Evolutionary conservation across 129 eudicot genomes (phyloP).

Genomic region (Artemisia annua): DNA sequence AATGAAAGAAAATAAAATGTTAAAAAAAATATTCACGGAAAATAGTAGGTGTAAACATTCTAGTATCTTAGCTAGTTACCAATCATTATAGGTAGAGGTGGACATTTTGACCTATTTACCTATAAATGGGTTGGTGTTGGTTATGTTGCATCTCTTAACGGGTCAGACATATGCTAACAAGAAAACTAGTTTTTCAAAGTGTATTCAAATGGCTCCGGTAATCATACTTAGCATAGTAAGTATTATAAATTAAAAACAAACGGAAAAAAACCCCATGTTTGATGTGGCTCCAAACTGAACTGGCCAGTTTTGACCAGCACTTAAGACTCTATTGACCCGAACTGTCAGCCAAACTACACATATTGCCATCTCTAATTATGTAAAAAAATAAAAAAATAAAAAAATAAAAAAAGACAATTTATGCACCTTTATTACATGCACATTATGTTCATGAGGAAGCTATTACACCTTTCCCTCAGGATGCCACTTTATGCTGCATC

Average conservation of each 20-base stretch:
- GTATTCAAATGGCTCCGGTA: not conserved
- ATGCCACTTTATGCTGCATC: conserved; percentile 98
- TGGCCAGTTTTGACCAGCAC: not conserved
- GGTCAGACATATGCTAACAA: not conserved
- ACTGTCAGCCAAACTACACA: not conserved
- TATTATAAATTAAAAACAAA: not conserved
- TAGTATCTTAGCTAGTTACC: too few species aligned
- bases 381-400: not conserved
- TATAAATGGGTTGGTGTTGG: not conserved
- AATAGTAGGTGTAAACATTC: not conserved
- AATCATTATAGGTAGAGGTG: not conserved
- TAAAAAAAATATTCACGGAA: not conserved
- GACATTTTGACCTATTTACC: not conserved
- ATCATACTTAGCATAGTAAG: not conserved
- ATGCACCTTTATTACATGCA: conserved; percentile 29
- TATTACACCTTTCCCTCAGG: conserved; percentile 43
- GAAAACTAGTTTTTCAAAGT: not conserved
- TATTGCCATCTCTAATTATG: not conserved
- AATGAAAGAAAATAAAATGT: not conserved
- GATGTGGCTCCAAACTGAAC: not conserved
- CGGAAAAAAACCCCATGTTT: not conserved
- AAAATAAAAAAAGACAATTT: not conserved
- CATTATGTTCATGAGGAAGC: conserved; percentile 23
- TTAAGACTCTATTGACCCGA: not conserved
- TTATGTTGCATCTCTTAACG: not conserved